Base-by-base conservation (phyloP, 2,329 filamentous ascomycete species). In the Aspergillus sp. region DNA sequence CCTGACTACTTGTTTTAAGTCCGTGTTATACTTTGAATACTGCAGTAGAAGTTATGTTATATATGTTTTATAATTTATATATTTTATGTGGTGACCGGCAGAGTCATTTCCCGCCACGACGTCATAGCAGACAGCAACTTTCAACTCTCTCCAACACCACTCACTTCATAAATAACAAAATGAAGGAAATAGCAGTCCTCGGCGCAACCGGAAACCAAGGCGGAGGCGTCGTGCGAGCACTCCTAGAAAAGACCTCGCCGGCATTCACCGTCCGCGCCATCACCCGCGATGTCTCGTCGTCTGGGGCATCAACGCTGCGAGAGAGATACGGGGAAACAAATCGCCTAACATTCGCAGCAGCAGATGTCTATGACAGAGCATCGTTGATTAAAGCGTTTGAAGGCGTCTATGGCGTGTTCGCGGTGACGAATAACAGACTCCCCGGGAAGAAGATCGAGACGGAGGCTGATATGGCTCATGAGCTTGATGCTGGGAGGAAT, bases 131-230 rank as follows among this genome's bases (percentile, higher is more conserved):
- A 19, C 19, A 19, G 3, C 19, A 2, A 19, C 19, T 19, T 19
- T 19, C 19, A 19, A 19, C 19, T 19, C 27, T 9, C 21, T 21
- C 27, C 27, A 31, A 31, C 27, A 31, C 27, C 27, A 4, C 3
- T 11, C 27, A 31, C 27, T 21, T 21, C 21, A 21, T 24, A 11
- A 4, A 4, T 8, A 11, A 11, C 9, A 4, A 8, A 31, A 11
- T 11, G 27, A 8, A 31, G 27, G 27, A 11, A 31, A 70, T 68
- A 8, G 7, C 48, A 31, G 54, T 62, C 23, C 24, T 61, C 17
- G 58, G 58, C 6, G 60, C 62, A 17, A 64, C 60, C 11, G 62
- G 62, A n/a, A 57, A 56, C 17, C 62, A 64, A 62, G 62, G 60
- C 4, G 11, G 41, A 6, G 60, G 62, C 17, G 52, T 62, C 3